These are phyloP conservation scores for Pyrenophora teres DNA, from an alignment of 2,329 filamentous ascomycete genomes.

Conservation along the genomic window DNA sequence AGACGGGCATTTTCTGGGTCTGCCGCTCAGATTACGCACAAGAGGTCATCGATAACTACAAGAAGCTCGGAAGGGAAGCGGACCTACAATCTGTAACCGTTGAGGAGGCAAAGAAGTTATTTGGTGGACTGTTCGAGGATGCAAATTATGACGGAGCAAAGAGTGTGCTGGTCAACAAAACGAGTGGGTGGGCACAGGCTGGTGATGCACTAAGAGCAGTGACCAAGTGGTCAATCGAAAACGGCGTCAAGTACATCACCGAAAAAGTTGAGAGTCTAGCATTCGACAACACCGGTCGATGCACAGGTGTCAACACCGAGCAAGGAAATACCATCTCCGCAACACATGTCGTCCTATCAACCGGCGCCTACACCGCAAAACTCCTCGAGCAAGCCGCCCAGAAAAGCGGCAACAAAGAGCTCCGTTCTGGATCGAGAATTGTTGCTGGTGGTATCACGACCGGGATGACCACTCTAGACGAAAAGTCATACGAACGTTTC, in stretches of 20 bases:
- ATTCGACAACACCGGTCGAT: slow-evolving; percentile 55
- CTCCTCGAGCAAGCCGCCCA: slow-evolving; percentile 55
- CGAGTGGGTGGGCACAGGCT: slow-evolving; percentile 67
- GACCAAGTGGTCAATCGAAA: slow-evolving; percentile 57
- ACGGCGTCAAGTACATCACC: slow-evolving; percentile 64
- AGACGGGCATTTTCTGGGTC: slow-evolving; percentile 57
- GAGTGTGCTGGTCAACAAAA: slow-evolving; percentile 64
- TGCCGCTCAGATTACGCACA: slow-evolving; percentile 52
- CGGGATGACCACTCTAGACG: slow-evolving; percentile 54
- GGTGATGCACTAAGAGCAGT: slow-evolving; percentile 62
- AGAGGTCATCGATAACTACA: slow-evolving; percentile 57
- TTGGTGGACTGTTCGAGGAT: slow-evolving; percentile 63
- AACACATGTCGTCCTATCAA: slow-evolving; percentile 45
- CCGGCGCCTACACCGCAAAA: slow-evolving; percentile 51
- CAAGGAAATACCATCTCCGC: slow-evolving; percentile 37
- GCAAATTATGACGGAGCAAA: slow-evolving; percentile 64
- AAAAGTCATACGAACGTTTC: slow-evolving; percentile 33
- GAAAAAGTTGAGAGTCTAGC: slow-evolving; percentile 57
- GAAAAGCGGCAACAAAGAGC: slow-evolving; percentile 52
- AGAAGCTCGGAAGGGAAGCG: slow-evolving; percentile 54
- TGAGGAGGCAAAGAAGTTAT: slow-evolving; percentile 61
- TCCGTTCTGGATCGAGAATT: slow-evolving; percentile 60
- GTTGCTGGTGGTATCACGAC: slow-evolving; percentile 61
- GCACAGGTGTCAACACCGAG: slow-evolving; percentile 43
- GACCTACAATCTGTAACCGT: slow-evolving; percentile 53